A percentile compares a stretch with the other conserved stretches of the same genome.
phyloP scores from a whole-genome alignment of 139 green algal genomes.

The Yamagishiella unicocca region DNA sequence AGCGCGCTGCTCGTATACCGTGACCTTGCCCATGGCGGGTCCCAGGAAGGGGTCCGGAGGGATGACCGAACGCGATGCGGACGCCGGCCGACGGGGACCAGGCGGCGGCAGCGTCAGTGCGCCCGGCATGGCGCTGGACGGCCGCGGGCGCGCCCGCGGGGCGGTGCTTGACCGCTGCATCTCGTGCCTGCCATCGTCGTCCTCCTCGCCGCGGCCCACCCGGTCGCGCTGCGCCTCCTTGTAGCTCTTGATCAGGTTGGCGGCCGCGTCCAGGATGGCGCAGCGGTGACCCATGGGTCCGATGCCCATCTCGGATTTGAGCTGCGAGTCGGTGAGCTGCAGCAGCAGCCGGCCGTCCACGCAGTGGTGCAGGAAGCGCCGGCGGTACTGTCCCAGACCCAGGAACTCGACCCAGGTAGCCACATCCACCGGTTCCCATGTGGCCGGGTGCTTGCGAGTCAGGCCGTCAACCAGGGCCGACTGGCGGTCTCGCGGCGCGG shows the following conservation, averaged over 20 bases:
- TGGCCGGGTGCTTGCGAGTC: slow-evolving; percentile 38
- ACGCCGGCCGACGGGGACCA: slow-evolving; percentile 32
- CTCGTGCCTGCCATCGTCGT: neutral
- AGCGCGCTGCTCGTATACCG: slow-evolving; percentile 74
- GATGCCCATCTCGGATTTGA: slow-evolving; percentile 81
- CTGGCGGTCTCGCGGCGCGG: slow-evolving; percentile 50
- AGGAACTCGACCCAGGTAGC: slow-evolving; percentile 77
- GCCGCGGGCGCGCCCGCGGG: neutral
- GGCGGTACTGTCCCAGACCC: slow-evolving; percentile 80
- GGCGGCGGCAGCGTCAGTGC: slow-evolving; percentile 18
- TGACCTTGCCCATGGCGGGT: slow-evolving; percentile 54
- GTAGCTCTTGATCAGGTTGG: slow-evolving; percentile 20
- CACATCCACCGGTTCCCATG: slow-evolving; percentile 68
- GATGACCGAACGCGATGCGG: slow-evolving; percentile 43
- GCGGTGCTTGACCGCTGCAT: neutral
- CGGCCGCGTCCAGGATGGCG: slow-evolving; percentile 62
- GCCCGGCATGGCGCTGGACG: slow-evolving; percentile 4
- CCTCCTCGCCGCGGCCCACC: neutral
- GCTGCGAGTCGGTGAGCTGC: slow-evolving; percentile 60
- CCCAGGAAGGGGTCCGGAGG: slow-evolving; percentile 52
- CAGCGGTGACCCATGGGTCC: slow-evolving; percentile 73
- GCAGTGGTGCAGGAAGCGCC: slow-evolving; percentile 75
- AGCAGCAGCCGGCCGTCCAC: slow-evolving; percentile 75
- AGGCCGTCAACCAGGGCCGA: slow-evolving; percentile 21
- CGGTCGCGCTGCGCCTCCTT: slow-evolving; percentile 18